Conservation (phyloP, 2,329 filamentous ascomycete genomes). For the Rutstroemia sp. region DNA sequence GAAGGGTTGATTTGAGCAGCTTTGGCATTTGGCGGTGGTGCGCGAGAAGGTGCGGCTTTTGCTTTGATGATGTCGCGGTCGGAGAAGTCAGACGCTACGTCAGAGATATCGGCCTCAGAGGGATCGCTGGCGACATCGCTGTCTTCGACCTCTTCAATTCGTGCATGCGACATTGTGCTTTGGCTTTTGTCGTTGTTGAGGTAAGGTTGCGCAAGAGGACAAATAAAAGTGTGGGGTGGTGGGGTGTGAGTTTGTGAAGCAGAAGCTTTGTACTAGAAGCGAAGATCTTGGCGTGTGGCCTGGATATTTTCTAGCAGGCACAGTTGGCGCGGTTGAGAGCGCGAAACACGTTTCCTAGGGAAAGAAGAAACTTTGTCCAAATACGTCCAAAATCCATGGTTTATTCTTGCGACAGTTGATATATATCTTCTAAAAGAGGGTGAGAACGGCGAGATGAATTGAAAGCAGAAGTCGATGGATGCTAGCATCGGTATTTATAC, state of each 20-base stretch:
- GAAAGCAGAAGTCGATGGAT: too few relatives aligned
- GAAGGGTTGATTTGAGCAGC: slow-evolving; percentile 33
- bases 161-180: slow-evolving; percentile 68
- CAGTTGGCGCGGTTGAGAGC: slow-evolving; percentile 7
- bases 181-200: slow-evolving; percentile 7
- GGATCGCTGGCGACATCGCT: slow-evolving; percentile 66
- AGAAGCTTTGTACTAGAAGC: neutral
- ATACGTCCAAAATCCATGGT: slow-evolving; percentile 34
- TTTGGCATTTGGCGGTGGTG: slow-evolving; percentile 28
- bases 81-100: slow-evolving; percentile 51
- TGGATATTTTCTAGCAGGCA: neutral
- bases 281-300: too few relatives aligned
- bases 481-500: too few relatives aligned
- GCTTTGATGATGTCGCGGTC: slow-evolving; percentile 34
- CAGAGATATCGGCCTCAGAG: slow-evolving; percentile 73
- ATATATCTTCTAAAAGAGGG: neutral
- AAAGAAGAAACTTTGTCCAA: slow-evolving; percentile 5
- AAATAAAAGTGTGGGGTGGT: neutral
- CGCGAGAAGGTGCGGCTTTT: slow-evolving; percentile 15
- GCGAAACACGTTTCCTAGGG: slow-evolving; percentile 1
- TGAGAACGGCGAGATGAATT: neutral
- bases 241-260: neutral
- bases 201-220: neutral
- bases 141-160: slow-evolving; percentile 89
- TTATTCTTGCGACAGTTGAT: neutral